phyloP scores from a whole-genome alignment of 192 early-diverging fungal species.

The Backusella liffmaniae region DNA sequence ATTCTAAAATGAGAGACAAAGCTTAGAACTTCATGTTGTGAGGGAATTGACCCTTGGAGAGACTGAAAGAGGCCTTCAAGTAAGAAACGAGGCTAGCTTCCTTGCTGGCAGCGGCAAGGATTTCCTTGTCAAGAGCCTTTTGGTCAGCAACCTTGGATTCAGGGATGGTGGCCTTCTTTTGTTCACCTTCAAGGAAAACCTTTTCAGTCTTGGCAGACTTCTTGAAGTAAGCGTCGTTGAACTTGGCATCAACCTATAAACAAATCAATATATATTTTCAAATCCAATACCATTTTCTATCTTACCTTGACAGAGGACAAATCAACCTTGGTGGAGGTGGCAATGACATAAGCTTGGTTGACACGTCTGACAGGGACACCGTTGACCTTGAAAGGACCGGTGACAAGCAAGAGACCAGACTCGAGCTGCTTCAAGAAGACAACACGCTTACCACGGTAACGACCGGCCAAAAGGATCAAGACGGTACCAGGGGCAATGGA shows the following conservation, averaged over 20 bases:
- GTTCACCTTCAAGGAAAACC: conserved; percentile 77
- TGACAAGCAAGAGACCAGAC: conserved; percentile 93
- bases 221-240: conserved; percentile 93
- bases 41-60: conserved; percentile 95
- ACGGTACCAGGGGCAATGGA: conserved; percentile 98
- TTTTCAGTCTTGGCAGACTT: conserved; percentile 63
- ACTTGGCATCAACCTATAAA: conserved; percentile 58
- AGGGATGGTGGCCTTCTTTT: conserved; percentile 78
- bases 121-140: conserved; percentile 83
- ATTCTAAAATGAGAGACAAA: background rate
- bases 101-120: conserved; percentile 84
- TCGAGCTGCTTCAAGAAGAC: conserved; percentile 97
- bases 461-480: conserved; percentile 91
- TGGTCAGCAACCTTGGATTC: conserved; percentile 85
- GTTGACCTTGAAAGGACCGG: conserved; percentile 98
- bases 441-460: conserved; percentile 98
- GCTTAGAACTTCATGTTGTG: conserved; percentile 95
- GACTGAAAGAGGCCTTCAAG: conserved; percentile 84
- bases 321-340: conserved; percentile 98
- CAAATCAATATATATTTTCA: background rate
- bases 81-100: conserved; percentile 84
- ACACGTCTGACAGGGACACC: conserved; percentile 97
- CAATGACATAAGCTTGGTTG: conserved; percentile 99
- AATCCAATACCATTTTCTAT: background rate
- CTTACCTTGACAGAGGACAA: conserved; percentile 61